Evolutionary conservation across 2,329 filamentous ascomycete genomes (phyloP).

Genomic region (Cytospora paraplurivora): DNA sequence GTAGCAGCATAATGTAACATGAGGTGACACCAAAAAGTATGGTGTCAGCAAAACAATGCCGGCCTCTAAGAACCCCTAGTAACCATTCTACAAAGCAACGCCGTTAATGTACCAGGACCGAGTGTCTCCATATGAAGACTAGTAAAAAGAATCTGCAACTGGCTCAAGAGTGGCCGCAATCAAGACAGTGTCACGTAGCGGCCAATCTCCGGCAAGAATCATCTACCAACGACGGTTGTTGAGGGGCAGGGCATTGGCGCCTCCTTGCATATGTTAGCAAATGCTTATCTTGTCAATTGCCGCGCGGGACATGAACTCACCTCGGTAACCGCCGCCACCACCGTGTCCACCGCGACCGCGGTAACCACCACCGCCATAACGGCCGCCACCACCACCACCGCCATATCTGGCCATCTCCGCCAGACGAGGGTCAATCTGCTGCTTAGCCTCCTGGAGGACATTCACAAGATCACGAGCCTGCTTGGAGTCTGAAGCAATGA

Average conservation of each 20-base stretch:
- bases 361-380: conserved; percentile 73
- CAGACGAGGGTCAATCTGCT: conserved; percentile 94
- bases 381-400: conserved; percentile 77
- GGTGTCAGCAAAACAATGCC: conserved; percentile 27
- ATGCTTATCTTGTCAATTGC: conserved; percentile 15
- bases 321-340: conserved; percentile 47
- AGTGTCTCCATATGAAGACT: conserved; percentile 19
- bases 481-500: conserved; percentile 68
- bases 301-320: conserved; percentile 30
- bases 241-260: conserved; percentile 54
- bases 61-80: conserved; percentile 25
- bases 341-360: conserved; percentile 57
- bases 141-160: conserved; percentile 12
- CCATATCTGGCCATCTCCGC: conserved; percentile 94
- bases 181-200: neutral
- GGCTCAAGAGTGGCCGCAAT: conserved; percentile 4
- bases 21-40: conserved; percentile 22
- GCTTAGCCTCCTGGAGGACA: conserved; percentile 94
- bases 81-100: conserved; percentile 30
- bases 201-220: neutral
- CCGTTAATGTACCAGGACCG: conserved; percentile 25
- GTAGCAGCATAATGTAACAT: conserved; percentile 18
- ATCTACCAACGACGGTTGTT: conserved; percentile 55
- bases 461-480: conserved; percentile 95
- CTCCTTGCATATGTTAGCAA: conserved; percentile 30